phyloP scores from a whole-genome alignment of 2,329 filamentous ascomycete species.

The Neopestalotiopsis rosae region DNA sequence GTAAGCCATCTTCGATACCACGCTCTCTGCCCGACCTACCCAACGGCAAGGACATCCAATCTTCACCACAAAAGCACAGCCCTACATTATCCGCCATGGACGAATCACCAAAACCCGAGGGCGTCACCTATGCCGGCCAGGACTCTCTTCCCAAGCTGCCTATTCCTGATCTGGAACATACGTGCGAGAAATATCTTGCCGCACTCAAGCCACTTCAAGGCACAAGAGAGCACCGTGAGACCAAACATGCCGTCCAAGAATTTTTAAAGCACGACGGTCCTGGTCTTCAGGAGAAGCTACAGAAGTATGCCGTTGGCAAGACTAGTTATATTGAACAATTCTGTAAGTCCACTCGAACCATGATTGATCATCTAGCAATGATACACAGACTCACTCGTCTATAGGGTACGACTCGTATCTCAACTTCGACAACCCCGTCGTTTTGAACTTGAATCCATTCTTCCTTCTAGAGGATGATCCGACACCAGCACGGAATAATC shows the following conservation, averaged over 20 bases:
- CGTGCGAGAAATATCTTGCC: slow-evolving; percentile 79
- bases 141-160: slow-evolving; percentile 90
- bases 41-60: slow-evolving; percentile 30
- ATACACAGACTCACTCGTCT: background rate
- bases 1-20: slow-evolving; percentile 42
- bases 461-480: slow-evolving; percentile 97
- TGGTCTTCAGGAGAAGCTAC: slow-evolving; percentile 84
- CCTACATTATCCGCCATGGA: slow-evolving; percentile 37
- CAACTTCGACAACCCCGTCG: slow-evolving; percentile 96
- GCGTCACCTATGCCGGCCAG: slow-evolving; percentile 88
- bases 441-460: slow-evolving; percentile 96
- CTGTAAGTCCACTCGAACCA: slow-evolving; percentile 64
- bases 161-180: slow-evolving; percentile 84
- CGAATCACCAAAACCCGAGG: slow-evolving; percentile 63
- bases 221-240: slow-evolving; percentile 82
- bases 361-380: slow-evolving; percentile 25
- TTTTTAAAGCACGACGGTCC: slow-evolving; percentile 84
- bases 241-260: slow-evolving; percentile 77
- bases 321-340: slow-evolving; percentile 99
- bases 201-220: slow-evolving; percentile 83
- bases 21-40: slow-evolving; percentile 43
- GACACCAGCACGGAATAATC: slow-evolving; percentile 93
- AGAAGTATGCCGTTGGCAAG: slow-evolving; percentile 87
- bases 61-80: slow-evolving; percentile 37
- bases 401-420: slow-evolving; percentile 98